These are phyloP conservation scores for Onygenales sp. DNA, from an alignment of 2,329 filamentous ascomycete species.

Conservation along the genomic window DNA sequence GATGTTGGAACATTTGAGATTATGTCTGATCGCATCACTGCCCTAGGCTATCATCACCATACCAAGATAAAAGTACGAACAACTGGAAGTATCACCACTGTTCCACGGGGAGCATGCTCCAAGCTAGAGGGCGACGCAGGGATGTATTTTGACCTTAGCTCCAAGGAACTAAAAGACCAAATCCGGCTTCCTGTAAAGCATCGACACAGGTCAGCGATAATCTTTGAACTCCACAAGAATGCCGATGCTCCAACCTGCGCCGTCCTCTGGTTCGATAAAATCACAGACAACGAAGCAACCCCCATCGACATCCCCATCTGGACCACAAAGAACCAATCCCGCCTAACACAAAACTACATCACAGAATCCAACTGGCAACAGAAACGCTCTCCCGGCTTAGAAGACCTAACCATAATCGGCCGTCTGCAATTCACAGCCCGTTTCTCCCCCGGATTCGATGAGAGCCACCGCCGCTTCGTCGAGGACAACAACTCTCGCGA, in stretches of 20 bases:
- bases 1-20: constrained; percentile 95
- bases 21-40: constrained; percentile 58
- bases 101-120: constrained; percentile 55
- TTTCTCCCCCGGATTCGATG: constrained; percentile 86
- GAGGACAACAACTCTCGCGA: constrained; percentile 82
- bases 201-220: constrained; percentile 79
- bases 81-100: constrained; percentile 67
- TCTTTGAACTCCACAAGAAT: constrained; percentile 65
- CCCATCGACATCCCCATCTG: constrained; percentile 85
- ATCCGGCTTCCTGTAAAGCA: constrained; percentile 79
- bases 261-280: constrained; percentile 73
- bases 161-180: constrained; percentile 40
- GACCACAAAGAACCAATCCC: constrained; percentile 63
- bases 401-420: constrained; percentile 69
- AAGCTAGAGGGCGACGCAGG: constrained; percentile 49
- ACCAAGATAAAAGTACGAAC: constrained; percentile 70
- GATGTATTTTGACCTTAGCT: constrained; percentile 49
- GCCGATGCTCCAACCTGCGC: constrained; percentile 70
- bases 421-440: constrained; percentile 68
- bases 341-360: constrained; percentile 86
- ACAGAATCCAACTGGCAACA: constrained; percentile 63
- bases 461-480: constrained; percentile 74
- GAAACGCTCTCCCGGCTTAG: constrained; percentile 57
- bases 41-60: constrained; percentile 51
- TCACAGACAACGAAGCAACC: constrained; percentile 68